phyloP scores from a whole-genome alignment of 306 rosid genomes.

The Inga leiocalycina region DNA sequence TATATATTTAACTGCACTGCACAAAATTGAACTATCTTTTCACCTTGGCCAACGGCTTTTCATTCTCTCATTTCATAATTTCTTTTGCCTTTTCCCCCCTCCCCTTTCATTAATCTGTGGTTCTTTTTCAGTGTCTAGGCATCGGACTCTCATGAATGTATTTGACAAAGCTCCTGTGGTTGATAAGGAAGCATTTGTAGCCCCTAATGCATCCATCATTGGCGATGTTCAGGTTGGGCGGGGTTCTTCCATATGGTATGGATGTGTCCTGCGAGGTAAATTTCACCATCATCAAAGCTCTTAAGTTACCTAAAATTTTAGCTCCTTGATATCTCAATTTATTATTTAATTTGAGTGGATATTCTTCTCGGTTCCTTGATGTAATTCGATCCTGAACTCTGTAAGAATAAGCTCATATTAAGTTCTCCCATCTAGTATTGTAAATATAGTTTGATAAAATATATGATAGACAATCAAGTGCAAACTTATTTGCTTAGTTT shows the following conservation, averaged over 20 bases:
- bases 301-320: not conserved
- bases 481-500: not conserved
- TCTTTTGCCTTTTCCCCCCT: not conserved
- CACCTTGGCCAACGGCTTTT: not conserved
- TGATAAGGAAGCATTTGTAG: constrained; percentile 85
- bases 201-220: constrained; percentile 83
- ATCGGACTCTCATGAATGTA: constrained; percentile 89
- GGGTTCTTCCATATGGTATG: constrained; percentile 91
- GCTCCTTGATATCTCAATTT: not conserved
- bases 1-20: not conserved
- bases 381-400: not conserved
- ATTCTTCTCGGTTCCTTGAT: not conserved
- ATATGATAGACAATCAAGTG: not conserved
- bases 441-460: constrained; percentile 1
- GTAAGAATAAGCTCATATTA: constrained; percentile 19
- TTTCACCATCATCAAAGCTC: not conserved
- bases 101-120: not conserved
- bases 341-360: constrained; percentile 24
- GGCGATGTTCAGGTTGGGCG: constrained; percentile 83
- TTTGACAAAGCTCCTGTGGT: constrained; percentile 75
- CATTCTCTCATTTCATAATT: not conserved
- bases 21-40: not conserved
- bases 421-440: not conserved
- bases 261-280: constrained; percentile 92
- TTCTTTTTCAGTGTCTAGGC: constrained; percentile 71